Percentiles rank a stretch among this genome's conserved stretches.
Conservation (phyloP, 192 early-diverging fungal genomes). For the Linnemannia hyalina region DNA sequence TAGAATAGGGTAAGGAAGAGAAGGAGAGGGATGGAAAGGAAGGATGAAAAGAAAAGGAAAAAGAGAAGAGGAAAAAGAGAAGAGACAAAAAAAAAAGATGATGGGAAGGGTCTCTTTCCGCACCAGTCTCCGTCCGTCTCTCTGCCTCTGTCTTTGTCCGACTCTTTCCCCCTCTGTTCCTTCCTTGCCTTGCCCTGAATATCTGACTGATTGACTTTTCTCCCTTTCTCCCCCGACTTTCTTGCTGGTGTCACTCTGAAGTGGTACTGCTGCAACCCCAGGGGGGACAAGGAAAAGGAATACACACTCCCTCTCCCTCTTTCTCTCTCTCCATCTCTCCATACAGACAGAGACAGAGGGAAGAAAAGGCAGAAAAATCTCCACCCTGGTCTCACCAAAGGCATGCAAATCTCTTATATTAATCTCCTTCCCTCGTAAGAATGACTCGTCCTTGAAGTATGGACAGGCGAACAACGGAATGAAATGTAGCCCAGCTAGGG, state of each 20-base stretch:
- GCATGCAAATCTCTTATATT: neutral
- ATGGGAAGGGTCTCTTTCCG: neutral
- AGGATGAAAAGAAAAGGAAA: neutral
- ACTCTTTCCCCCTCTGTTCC: neutral
- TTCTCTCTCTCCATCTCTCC: neutral
- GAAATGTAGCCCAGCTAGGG: neutral
- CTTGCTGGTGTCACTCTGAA: neutral
- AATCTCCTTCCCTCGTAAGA: neutral
- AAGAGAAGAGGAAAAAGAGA: neutral
- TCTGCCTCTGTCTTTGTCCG: neutral
- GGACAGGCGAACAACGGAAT: neutral
- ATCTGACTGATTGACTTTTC: neutral
- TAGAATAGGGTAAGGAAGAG: neutral
- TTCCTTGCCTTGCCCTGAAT: neutral
- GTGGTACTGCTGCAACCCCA: neutral
- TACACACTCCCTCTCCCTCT: too few relatives aligned
- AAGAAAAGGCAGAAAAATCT: neutral
- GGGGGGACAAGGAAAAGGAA: neutral
- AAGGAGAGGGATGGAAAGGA: neutral
- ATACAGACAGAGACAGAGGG: neutral
- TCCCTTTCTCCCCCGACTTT: neutral
- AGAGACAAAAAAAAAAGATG: neutral
- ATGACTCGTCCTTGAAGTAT: neutral
- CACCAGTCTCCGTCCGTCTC: neutral
- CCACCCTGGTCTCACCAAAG: constrained; percentile 1